Evolutionary conservation across 768 basidiomycete species (phyloP), one percentile per base, ranked within the genome.

Genomic region (Cyathus striatus): DNA sequence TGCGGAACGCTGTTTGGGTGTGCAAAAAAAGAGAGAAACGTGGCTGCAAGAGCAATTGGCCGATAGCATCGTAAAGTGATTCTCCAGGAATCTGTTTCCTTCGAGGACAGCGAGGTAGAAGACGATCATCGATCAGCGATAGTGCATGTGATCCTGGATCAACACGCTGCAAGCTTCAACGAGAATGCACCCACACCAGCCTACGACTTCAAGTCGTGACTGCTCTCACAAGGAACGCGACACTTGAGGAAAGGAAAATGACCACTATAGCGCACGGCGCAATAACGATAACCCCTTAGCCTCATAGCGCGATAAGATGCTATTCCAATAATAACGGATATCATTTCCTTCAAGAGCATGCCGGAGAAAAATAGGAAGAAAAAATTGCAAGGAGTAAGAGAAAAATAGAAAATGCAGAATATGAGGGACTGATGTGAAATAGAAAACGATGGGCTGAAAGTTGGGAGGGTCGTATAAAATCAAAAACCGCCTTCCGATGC

Each of bases 401-500:
- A 49, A 43, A 39, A 46, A 48, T 50, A 54, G 58, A 51, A 61
- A 60, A 61, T 61, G 53, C 50, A 57, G 45, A 50, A 46, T 44
- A 40, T 49, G 49, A 48, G 54, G 55, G 45, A 49, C 42, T 41
- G 45, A 49, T 51, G 51, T 48, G 57, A 45, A 55, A 44, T 47
- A n/a, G n/a, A n/a, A n/a, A n/a, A n/a, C n/a, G n/a, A n/a, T n/a
- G n/a, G n/a, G n/a, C n/a, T n/a, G n/a, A n/a, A n/a, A n/a, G n/a
- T n/a, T n/a, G n/a, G n/a, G n/a, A n/a, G n/a, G n/a, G n/a, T n/a
- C n/a, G n/a, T n/a, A n/a, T n/a, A n/a, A n/a, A 45, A 51, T 72
- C 62, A 73, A 56, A 63, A 73, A 38, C 69, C 72, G 33, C 65
- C 63, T 53, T 77, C 75, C 41, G 77, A 73, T 17, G 72, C 64